Percentiles rank a stretch among this genome's conserved stretches.
Conservation (phyloP, 2,329 filamentous ascomycete species). For the Trichoderma simmonsii region DNA sequence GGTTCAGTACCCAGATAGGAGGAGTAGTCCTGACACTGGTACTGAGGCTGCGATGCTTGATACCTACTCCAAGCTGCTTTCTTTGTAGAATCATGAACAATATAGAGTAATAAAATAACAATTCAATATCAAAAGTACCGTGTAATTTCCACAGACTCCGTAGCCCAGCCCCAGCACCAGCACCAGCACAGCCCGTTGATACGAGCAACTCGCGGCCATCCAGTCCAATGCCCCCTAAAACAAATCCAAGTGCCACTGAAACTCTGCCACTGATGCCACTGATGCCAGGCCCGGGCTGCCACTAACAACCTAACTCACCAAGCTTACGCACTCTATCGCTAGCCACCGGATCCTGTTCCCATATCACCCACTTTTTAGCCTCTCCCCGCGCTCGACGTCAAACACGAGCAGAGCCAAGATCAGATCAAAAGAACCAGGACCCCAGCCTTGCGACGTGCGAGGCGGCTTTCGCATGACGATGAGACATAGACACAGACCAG, state of each 20-base stretch:
- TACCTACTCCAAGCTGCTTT: not conserved
- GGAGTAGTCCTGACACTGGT: too few relatives aligned
- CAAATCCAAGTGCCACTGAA: not conserved
- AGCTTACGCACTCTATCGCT: slow-evolving; percentile 8
- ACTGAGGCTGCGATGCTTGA: too few relatives aligned
- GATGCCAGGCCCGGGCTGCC: not conserved
- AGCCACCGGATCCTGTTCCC: slow-evolving; percentile 4
- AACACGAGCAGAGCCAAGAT: not conserved
- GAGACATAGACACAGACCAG: not conserved
- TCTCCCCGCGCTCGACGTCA: slow-evolving; percentile 14
- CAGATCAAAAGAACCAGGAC: not conserved
- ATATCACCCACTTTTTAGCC: slow-evolving; percentile 11
- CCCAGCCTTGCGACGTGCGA: slow-evolving; percentile 15
- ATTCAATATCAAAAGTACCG: not conserved
- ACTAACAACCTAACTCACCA: not conserved
- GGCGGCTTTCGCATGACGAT: slow-evolving; percentile 4
- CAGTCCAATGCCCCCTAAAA: too few relatives aligned
- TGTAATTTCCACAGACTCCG: too few relatives aligned
- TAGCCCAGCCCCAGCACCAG: too few relatives aligned
- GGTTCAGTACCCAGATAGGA: not conserved
- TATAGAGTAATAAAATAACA: not conserved
- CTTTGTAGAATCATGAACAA: not conserved
- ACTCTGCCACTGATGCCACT: not conserved
- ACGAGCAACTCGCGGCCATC: too few relatives aligned
- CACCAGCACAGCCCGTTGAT: not conserved